Evolutionary conservation across 495 filamentous ascomycete genomes (phyloP).

Genomic region (Aspergillus taichungensis): DNA sequence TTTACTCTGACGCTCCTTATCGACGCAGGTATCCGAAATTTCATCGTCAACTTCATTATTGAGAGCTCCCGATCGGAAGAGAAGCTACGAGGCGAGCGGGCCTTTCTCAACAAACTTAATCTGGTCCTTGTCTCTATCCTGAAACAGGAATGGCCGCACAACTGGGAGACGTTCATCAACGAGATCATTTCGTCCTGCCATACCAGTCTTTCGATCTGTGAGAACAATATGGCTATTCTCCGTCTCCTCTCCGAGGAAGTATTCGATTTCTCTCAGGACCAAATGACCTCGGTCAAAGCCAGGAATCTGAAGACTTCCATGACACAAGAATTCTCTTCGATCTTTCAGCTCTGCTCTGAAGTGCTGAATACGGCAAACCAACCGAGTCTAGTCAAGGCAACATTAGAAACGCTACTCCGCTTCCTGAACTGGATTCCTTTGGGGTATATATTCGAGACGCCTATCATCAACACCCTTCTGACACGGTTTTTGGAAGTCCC

Average conservation of each 20-base stretch:
- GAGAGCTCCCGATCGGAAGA: constrained; percentile 84
- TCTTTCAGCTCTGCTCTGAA: constrained; percentile 94
- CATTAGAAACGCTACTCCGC: constrained; percentile 84
- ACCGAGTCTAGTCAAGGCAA: constrained; percentile 83
- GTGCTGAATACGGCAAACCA: constrained; percentile 83
- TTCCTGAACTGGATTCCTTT: constrained; percentile 99
- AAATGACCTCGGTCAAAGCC: constrained; percentile 95
- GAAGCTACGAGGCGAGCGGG: constrained; percentile 66
- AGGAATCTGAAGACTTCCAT: constrained; percentile 94
- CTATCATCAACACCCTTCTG: constrained; percentile 88
- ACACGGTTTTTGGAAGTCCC: constrained; percentile 82
- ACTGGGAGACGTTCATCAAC: constrained; percentile 99
- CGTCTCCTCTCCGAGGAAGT: constrained; percentile 94
- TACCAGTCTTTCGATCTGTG: constrained; percentile 89
- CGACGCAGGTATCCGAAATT: constrained; percentile 82
- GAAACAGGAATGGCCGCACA: constrained; percentile 99
- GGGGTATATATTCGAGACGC: constrained; percentile 96
- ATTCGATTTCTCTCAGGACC: constrained; percentile 96
- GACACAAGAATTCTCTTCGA: constrained; percentile 94
- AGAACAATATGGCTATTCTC: constrained; percentile 99
- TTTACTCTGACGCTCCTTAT: constrained; percentile 1
- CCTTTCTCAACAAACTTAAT: constrained; percentile 94
- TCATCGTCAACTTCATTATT: constrained; percentile 96
- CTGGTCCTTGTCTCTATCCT: constrained; percentile 93
- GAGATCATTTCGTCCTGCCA: constrained; percentile 96